Percentiles rank a stretch among this genome's conserved stretches.
Conservation (phyloP, 1,284 basidiomycete genomes). For the Fomes fomentarius region DNA sequence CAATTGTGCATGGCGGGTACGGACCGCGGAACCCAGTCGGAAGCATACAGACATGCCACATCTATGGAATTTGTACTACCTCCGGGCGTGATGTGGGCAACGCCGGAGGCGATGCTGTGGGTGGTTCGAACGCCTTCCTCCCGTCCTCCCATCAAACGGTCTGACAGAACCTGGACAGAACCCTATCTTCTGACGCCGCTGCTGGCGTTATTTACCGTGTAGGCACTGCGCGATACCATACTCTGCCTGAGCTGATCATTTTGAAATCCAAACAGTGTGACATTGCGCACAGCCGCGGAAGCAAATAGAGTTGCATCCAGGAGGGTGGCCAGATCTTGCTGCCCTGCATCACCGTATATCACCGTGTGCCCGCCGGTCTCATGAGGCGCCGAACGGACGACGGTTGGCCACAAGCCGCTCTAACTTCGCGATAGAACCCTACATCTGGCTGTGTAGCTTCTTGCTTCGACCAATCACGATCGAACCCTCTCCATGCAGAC, state of each 20-base stretch:
- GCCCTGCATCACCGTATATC: conserved; percentile 5
- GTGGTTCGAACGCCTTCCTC: conserved; percentile 9
- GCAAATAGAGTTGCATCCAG: not conserved
- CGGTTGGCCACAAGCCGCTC: not conserved
- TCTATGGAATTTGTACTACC: too few relatives aligned
- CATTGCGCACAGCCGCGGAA: conserved; percentile 4
- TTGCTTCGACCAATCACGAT: conserved; percentile 15
- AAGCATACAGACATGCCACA: conserved; percentile 9
- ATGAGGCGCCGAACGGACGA: not conserved
- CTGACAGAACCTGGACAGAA: conserved; percentile 21
- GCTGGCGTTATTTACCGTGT: too few relatives aligned
- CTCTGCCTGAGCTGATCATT: conserved; percentile 11
- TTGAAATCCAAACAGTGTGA: conserved; percentile 5
- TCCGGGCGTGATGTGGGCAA: conserved; percentile 1
- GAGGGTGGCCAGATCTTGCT: conserved; percentile 6
- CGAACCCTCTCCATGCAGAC: conserved; percentile 1
- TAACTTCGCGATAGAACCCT: not conserved
- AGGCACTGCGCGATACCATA: not conserved
- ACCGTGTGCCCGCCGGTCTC: conserved; percentile 5
- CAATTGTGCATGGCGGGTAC: not conserved
- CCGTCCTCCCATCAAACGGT: conserved; percentile 10
- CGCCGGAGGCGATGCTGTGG: conserved; percentile 24
- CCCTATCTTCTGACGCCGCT: conserved; percentile 2
- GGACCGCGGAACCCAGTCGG: conserved; percentile 3
- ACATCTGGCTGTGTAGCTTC: not conserved